Evolutionary conservation across 306 rosid species (phyloP).

Genomic region (Neltuma alba): DNA sequence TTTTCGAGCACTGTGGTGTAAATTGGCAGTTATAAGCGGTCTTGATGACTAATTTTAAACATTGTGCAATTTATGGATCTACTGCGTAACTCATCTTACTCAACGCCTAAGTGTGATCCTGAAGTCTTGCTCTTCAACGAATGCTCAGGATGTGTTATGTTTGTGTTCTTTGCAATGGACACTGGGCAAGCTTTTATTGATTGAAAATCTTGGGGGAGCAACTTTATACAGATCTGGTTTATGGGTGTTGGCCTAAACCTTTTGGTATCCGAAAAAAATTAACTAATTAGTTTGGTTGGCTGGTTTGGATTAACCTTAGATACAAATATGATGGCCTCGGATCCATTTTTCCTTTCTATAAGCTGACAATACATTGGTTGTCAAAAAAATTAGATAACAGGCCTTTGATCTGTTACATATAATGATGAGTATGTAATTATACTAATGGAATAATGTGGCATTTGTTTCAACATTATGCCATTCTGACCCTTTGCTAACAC

Average conservation of each 20-base stretch:
- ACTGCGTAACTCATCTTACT: background rate
- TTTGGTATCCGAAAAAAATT: background rate
- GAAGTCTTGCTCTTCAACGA: background rate
- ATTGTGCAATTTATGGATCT: conserved; percentile 1
- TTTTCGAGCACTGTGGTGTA: background rate
- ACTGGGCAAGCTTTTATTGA: too few species aligned
- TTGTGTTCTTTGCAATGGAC: too few species aligned
- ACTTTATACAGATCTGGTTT: background rate
- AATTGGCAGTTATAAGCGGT: conserved; percentile 5
- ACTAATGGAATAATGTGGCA: background rate
- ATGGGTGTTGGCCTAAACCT: too few species aligned
- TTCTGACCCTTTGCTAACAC: too few species aligned
- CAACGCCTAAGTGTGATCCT: background rate
- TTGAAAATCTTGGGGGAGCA: background rate
- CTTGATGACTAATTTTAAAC: too few species aligned
- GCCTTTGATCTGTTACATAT: background rate
- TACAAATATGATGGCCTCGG: background rate
- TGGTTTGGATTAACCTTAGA: background rate
- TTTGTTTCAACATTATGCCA: too few species aligned
- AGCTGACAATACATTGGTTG: too few species aligned
- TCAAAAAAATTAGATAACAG: too few species aligned
- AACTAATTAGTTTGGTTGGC: background rate
- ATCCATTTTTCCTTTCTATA: too few species aligned
- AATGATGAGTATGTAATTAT: background rate
- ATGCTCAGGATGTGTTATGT: too few species aligned